Percentiles rank a stretch among this genome's conserved stretches.
These are phyloP conservation scores for Piper longum DNA, from an alignment of 164 flowering plant species.

Conservation along the genomic window DNA sequence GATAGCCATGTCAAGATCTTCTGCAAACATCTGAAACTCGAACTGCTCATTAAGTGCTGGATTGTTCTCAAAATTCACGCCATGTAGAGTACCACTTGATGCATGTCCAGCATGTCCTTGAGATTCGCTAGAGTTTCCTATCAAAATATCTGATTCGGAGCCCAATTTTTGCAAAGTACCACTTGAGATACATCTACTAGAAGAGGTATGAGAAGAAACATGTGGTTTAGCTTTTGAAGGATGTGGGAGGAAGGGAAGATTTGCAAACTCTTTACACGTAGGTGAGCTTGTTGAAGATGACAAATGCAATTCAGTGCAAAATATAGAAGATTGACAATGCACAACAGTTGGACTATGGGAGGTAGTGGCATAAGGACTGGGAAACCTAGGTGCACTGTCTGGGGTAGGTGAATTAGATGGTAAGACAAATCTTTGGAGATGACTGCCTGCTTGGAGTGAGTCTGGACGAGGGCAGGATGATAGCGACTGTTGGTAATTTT, in stretches of 20 bases:
- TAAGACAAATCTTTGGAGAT: conserved; percentile 5
- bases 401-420: conserved; percentile 7
- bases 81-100: conserved; percentile 23
- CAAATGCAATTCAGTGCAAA: conserved; percentile 42
- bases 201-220: conserved; percentile 23
- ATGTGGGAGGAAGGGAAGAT: conserved; percentile 54
- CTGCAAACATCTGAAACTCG: conserved; percentile 49
- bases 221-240: conserved; percentile 23
- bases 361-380: conserved; percentile 14
- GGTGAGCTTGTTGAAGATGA: conserved; percentile 46
- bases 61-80: conserved; percentile 17
- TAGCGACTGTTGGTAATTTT: conserved; percentile 14
- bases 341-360: conserved; percentile 14
- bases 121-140: conserved; percentile 28
- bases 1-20: conserved; percentile 55
- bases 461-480: conserved; percentile 4
- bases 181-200: conserved; percentile 18
- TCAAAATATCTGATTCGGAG: conserved; percentile 17
- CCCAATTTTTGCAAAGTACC: conserved; percentile 14
- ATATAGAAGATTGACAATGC: conserved; percentile 37
- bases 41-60: conserved; percentile 31
- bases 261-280: conserved; percentile 30
- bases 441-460: conserved; percentile 8
- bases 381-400: conserved; percentile 13
- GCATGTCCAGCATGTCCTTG: conserved; percentile 15